Percentiles rank a stretch among this genome's conserved stretches.
phyloP scores from a whole-genome alignment of 2,329 filamentous ascomycete genomes.

The Colletotrichum orchidophilum region DNA sequence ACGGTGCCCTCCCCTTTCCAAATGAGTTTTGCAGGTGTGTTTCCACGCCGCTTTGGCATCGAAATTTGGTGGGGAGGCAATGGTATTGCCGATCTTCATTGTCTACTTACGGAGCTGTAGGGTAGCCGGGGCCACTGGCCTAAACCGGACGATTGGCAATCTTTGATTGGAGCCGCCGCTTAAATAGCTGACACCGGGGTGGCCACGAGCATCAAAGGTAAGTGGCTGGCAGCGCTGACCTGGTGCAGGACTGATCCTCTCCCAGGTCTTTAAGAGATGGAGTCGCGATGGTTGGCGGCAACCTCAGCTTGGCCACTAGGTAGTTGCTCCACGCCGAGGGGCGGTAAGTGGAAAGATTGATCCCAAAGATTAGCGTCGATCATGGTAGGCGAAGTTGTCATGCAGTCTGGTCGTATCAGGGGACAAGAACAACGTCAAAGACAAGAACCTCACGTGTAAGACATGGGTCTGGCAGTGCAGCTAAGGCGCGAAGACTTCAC shows the following conservation, averaged over 20 bases:
- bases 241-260: background rate
- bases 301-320: background rate
- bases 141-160: conserved; percentile 30
- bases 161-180: conserved; percentile 31
- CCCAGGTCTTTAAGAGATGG: background rate
- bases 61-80: conserved; percentile 19
- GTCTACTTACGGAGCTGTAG: conserved; percentile 3
- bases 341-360: background rate
- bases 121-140: conserved; percentile 12
- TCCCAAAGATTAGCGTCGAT: conserved; percentile 8
- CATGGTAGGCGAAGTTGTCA: conserved; percentile 2
- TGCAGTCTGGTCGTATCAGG: conserved; percentile 8
- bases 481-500: conserved; percentile 4
- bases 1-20: background rate
- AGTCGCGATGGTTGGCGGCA: conserved; percentile 13
- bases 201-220: conserved; percentile 11
- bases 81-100: conserved; percentile 32
- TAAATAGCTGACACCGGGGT: conserved; percentile 21
- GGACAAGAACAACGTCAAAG: background rate
- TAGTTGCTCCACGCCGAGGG: conserved; percentile 4
- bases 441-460: background rate
- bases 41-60: conserved; percentile 25
- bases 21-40: conserved; percentile 5
- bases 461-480: background rate
- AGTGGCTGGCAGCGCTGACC: conserved; percentile 3